These are phyloP conservation scores for Saccharomycopsis sp. DNA, from an alignment of 805 yeast species.

Conservation along the genomic window DNA sequence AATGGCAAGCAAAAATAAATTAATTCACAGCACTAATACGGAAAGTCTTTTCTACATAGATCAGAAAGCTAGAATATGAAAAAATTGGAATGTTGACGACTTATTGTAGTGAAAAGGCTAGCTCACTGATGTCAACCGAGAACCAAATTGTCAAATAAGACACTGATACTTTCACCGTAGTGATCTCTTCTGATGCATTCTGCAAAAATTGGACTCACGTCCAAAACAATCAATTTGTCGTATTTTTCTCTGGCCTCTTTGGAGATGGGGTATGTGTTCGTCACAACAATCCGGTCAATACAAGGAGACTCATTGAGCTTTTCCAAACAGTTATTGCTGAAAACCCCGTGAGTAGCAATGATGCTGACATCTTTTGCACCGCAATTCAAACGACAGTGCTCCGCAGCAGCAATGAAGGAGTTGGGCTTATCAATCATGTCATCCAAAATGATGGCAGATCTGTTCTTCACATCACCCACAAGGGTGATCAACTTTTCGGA, in stretches of 20 bases:
- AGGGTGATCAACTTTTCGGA: slow-evolving; percentile 84
- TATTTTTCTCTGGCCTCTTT: slow-evolving; percentile 47
- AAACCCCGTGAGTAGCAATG: slow-evolving; percentile 93
- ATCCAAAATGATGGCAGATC: slow-evolving; percentile 88
- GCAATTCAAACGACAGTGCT: slow-evolving; percentile 89
- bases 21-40: no score
- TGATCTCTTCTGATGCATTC: slow-evolving; percentile 99
- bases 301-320: slow-evolving; percentile 66
- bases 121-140: no score
- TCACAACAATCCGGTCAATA: slow-evolving; percentile 87
- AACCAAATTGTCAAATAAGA: slow-evolving; percentile 81
- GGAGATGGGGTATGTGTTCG: slow-evolving; percentile 90
- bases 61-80: no score
- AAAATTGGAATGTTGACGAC: no score
- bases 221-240: slow-evolving; percentile 75
- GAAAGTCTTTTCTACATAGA: no score
- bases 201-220: slow-evolving; percentile 90
- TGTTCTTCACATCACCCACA: slow-evolving; percentile 90
- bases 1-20: no score
- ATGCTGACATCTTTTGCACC: slow-evolving; percentile 89
- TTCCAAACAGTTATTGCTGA: slow-evolving; percentile 80
- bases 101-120: no score
- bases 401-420: slow-evolving; percentile 95
- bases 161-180: slow-evolving; percentile 94
- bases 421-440: slow-evolving; percentile 96